Base-by-base conservation (phyloP, 257 asterid species). In the Hygrophila difformis region DNA sequence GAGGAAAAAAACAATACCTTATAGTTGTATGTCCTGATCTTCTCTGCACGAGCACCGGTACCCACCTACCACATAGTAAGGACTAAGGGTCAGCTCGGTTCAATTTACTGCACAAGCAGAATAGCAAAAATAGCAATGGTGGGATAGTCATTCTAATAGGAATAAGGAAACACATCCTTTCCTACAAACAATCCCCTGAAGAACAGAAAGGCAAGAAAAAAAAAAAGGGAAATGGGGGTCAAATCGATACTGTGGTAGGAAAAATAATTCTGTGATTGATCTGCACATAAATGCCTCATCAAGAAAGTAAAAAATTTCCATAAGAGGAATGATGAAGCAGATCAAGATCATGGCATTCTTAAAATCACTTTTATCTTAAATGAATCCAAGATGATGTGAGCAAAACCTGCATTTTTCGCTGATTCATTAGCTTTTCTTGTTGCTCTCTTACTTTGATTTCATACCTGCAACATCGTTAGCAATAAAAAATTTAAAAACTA, bases 11-110 rank as follows among this genome's bases (percentile, higher is more conserved):
- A 4, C 5, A 13, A 46, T 49, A 91, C 98, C 98, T 91, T 91
- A 58, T 58, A 91, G 77, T 91, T 91, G 83, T 86, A 86, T 12
- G 96, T 91, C 57, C 98, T 78, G 55, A 91, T 91, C 75, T 91
- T 91, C 61, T 91, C 98, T 50, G 96, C 50, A 50, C 98, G 95
- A 64, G 98, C 89, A 49, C 98, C 98, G 42, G 92, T 82, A 51
- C 98, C 98, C 17, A 91, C 98, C 98, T 91, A 84, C 55, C 71
- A 65, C 43, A 29, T 44, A 56, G 8, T 13, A 44, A 48, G 65
- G 21, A 56, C 6, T 13, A 44, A 48, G 65, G 21, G 48, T 44
- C 39, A 56, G 68, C 40, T 44, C 52, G 55, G 56, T 39, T 56
- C 22, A 43, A 42, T 37, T 39, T 44, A 17, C 33, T 43, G 60